These are phyloP conservation scores for Rubroshorea leprosula DNA, from an alignment of 345 rosid species.

Conservation along the genomic window DNA sequence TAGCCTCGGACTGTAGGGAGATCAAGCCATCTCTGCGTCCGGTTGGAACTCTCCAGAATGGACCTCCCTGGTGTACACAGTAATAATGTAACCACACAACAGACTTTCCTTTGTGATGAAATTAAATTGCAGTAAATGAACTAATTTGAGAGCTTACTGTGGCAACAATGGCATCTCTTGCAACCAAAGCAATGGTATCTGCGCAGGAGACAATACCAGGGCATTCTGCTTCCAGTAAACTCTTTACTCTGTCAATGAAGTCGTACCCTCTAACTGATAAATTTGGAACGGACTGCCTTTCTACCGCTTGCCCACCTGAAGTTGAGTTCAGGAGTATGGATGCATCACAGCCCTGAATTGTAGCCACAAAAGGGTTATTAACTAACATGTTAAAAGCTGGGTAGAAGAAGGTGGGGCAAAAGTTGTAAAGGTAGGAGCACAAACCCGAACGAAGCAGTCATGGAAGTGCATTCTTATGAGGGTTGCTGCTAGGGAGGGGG, in stretches of 20 bases:
- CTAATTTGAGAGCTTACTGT: slow-evolving; percentile 33
- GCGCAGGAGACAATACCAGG: slow-evolving; percentile 80
- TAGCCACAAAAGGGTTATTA: too few relatives aligned
- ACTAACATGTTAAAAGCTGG: too few relatives aligned
- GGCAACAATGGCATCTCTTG: slow-evolving; percentile 70
- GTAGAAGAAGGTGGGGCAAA: too few relatives aligned
- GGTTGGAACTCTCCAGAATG: slow-evolving; percentile 76
- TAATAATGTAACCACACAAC: too few relatives aligned
- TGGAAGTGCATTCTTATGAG: slow-evolving; percentile 84
- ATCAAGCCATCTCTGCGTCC: slow-evolving; percentile 74
- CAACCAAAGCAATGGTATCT: slow-evolving; percentile 52
- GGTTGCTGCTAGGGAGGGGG: slow-evolving; percentile 72
- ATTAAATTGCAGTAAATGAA: too few relatives aligned
- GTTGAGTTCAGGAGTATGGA: slow-evolving; percentile 79
- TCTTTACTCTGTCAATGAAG: slow-evolving; percentile 68
- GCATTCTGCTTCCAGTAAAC: slow-evolving; percentile 57
- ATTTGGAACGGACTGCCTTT: slow-evolving; percentile 60
- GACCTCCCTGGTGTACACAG: slow-evolving; percentile 58
- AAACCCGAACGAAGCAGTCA: slow-evolving; percentile 78
- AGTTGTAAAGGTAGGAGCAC: too few relatives aligned
- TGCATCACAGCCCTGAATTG: slow-evolving; percentile 78
- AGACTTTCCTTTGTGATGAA: too few relatives aligned
- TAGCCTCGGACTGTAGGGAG: slow-evolving; percentile 54
- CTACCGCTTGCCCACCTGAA: slow-evolving; percentile 36
- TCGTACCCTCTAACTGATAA: slow-evolving; percentile 58